Conservation (phyloP, 2,329 filamentous ascomycete species). For the Amauroascus niger region DNA sequence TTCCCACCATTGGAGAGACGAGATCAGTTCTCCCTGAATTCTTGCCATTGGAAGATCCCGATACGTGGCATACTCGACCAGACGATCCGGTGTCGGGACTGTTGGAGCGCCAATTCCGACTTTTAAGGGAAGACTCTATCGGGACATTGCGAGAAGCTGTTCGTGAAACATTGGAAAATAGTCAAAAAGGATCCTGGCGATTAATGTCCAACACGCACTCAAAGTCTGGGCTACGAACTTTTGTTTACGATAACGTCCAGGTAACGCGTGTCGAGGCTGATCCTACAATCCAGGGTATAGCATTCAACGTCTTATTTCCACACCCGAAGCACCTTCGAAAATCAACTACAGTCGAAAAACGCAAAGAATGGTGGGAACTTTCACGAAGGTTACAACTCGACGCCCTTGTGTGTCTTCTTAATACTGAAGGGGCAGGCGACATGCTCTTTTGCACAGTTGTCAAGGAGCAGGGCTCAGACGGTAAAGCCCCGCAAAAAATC, state of each 20-base stretch:
- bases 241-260: too few species aligned
- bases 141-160: conserved; percentile 45
- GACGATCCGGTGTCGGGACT: conserved; percentile 33
- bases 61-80: conserved; percentile 34
- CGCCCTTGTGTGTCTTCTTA: conserved; percentile 43
- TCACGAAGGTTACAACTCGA: conserved; percentile 43
- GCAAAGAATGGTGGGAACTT: conserved; percentile 44
- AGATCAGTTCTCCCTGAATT: conserved; percentile 14
- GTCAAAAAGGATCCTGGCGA: conserved; percentile 18
- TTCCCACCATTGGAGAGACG: conserved; percentile 45
- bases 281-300: too few species aligned
- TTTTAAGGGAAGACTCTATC: conserved; percentile 48
- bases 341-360: conserved; percentile 20
- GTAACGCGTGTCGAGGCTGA: too few species aligned
- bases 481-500: neutral
- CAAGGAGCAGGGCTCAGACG: neutral
- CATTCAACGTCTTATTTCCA: conserved; percentile 32
- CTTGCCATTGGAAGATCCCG: conserved; percentile 27
- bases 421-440: conserved; percentile 20
- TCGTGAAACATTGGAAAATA: conserved; percentile 17
- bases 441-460: conserved; percentile 23
- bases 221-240: too few species aligned
- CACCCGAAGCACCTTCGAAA: conserved; percentile 33
- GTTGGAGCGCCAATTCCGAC: conserved; percentile 47
- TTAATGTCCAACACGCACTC: too few species aligned